These are phyloP conservation scores for Sequoia sempervirens DNA, from an alignment of 75 land plant genomes.

Conservation along the genomic window DNA sequence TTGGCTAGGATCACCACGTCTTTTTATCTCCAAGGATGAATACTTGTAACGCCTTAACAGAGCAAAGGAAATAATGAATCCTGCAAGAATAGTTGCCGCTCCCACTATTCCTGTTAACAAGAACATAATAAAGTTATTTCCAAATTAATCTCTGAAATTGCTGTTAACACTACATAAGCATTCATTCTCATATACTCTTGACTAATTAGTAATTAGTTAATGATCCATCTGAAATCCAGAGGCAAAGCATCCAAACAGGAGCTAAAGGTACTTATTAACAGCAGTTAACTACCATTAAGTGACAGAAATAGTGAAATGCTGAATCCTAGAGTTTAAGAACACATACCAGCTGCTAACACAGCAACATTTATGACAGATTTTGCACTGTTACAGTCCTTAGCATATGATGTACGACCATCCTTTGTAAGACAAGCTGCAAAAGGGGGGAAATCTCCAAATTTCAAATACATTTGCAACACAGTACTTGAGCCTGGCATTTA, in stretches of 20 bases:
- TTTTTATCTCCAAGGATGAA: neutral
- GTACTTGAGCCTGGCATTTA: neutral
- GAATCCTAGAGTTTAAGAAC: neutral
- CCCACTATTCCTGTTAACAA: conserved; percentile 8
- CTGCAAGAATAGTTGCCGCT: conserved; percentile 10
- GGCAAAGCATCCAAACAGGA: neutral
- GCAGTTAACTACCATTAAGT: neutral
- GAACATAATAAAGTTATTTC: neutral
- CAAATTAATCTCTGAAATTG: neutral
- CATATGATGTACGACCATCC: neutral
- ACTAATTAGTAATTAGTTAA: neutral
- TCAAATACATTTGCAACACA: neutral
- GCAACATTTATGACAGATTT: neutral
- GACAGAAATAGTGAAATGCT: neutral
- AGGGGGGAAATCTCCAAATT: neutral
- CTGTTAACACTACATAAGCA: neutral
- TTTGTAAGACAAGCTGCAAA: conserved; percentile 7
- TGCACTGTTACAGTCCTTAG: neutral
- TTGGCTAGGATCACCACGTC: neutral
- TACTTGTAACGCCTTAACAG: conserved; percentile 5
- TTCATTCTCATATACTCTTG: conserved; percentile 3
- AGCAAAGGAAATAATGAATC: conserved; percentile 10
- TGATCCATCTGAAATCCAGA: neutral
- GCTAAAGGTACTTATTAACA: neutral
- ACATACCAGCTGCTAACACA: conserved; percentile 8